phyloP scores from a whole-genome alignment of 257 asterid species.

The Solanum rostratum region DNA sequence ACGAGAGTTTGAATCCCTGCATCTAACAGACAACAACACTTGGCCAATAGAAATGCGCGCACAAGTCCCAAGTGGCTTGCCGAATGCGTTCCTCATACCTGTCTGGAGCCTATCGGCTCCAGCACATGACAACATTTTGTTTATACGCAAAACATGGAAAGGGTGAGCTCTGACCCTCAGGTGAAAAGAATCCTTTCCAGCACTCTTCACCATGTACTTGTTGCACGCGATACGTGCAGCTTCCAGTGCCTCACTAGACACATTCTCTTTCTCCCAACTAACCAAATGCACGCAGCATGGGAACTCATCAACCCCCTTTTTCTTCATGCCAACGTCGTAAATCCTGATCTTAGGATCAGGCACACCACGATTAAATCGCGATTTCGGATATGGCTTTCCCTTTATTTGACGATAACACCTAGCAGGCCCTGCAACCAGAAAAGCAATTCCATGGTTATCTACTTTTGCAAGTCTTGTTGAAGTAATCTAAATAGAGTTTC shows the following conservation, averaged over 20 bases:
- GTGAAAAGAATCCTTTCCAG: slow-evolving; percentile 35
- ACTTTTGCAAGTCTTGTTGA: neutral
- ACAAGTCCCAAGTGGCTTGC: slow-evolving; percentile 21
- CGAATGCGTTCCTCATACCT: no score
- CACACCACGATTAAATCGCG: slow-evolving; percentile 23
- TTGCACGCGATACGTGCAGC: slow-evolving; percentile 34
- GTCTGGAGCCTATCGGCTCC: slow-evolving; percentile 19
- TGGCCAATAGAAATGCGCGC: slow-evolving; percentile 31
- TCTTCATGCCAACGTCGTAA: slow-evolving; percentile 32
- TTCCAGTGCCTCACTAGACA: slow-evolving; percentile 27
- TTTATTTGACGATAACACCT: slow-evolving; percentile 29
- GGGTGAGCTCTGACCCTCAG: slow-evolving; percentile 35
- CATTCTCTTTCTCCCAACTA: slow-evolving; percentile 34
- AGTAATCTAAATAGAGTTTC: neutral
- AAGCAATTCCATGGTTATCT: neutral
- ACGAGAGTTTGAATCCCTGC: slow-evolving; percentile 20
- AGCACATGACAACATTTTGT: slow-evolving; percentile 33
- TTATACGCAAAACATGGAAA: slow-evolving; percentile 27
- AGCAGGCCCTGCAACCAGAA: slow-evolving; percentile 14
- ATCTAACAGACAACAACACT: slow-evolving; percentile 24
- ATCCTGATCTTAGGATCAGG: slow-evolving; percentile 34
- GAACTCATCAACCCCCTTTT: slow-evolving; percentile 28
- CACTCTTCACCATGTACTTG: slow-evolving; percentile 28
- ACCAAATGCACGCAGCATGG: slow-evolving; percentile 31
- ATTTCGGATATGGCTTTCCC: slow-evolving; percentile 29